Percentiles rank a stretch among this genome's conserved stretches.
These are phyloP conservation scores for Byssothecium circinans DNA, from an alignment of 2,329 filamentous ascomycete species.

Conservation along the genomic window DNA sequence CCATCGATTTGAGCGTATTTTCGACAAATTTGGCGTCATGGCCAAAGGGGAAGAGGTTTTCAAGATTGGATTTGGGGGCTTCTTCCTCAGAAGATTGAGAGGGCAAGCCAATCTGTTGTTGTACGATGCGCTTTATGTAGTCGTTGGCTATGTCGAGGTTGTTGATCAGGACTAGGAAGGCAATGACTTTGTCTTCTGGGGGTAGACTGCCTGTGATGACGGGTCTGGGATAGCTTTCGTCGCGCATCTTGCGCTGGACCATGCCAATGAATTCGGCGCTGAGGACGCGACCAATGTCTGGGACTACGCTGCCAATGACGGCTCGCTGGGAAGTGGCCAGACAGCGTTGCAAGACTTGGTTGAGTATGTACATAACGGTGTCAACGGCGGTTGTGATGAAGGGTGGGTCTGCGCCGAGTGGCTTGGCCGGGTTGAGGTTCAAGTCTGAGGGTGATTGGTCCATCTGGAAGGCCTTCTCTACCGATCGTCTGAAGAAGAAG, in stretches of 20 bases:
- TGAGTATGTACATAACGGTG: conserved; percentile 99
- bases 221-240: conserved; percentile 87
- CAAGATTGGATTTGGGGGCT: conserved; percentile 43
- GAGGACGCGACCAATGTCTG: conserved; percentile 77
- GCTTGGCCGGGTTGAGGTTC: conserved; percentile 71
- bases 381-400: conserved; percentile 95
- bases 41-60: conserved; percentile 75
- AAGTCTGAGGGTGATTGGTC: conserved; percentile 84
- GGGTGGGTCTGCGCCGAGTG: conserved; percentile 76
- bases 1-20: conserved; percentile 68
- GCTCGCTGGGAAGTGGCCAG: conserved; percentile 81
- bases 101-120: conserved; percentile 58
- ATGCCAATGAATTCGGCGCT: conserved; percentile 92
- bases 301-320: conserved; percentile 75
- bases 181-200: conserved; percentile 83
- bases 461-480: conserved; percentile 96
- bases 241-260: conserved; percentile 96
- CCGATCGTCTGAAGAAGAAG: conserved; percentile 94
- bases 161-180: conserved; percentile 92
- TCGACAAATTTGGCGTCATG: conserved; percentile 72
- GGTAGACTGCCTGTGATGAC: conserved; percentile 77
- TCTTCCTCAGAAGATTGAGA: conserved; percentile 42
- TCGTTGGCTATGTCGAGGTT: conserved; percentile 91
- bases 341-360: conserved; percentile 83
- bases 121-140: conserved; percentile 85